A percentile compares a stretch with the other conserved stretches of the same genome.
These are phyloP conservation scores for Solanum hybrid DNA, from an alignment of 305 asterid genomes.

Conservation along the genomic window DNA sequence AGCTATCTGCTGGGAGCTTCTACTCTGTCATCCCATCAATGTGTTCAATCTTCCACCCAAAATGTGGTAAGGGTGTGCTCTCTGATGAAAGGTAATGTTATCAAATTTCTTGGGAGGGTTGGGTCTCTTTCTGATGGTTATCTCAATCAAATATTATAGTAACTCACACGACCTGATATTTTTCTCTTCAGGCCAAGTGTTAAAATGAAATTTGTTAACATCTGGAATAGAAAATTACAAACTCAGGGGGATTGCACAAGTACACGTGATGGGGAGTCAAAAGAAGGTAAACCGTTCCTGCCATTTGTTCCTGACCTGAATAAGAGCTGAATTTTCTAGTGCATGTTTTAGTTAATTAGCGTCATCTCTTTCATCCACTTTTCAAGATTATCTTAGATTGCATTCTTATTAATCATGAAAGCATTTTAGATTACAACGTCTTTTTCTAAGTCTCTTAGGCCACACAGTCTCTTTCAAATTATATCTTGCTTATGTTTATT, in stretches of 20 bases:
- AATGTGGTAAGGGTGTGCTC: background rate
- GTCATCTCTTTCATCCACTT: background rate
- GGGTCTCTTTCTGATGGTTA: background rate
- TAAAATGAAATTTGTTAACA: background rate
- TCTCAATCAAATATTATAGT: background rate
- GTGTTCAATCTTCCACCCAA: conserved; percentile 19
- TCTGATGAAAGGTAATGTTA: background rate
- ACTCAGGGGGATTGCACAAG: background rate
- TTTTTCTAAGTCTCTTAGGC: too few relatives aligned
- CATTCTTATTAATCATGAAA: background rate
- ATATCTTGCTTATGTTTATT: background rate
- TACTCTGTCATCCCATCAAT: conserved; percentile 18
- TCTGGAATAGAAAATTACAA: background rate
- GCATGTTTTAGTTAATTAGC: background rate
- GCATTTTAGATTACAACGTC: too few relatives aligned
- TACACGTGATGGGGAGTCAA: background rate
- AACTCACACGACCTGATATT: background rate
- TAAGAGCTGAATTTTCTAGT: background rate
- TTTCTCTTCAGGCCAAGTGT: background rate
- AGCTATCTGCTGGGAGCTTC: conserved; percentile 21
- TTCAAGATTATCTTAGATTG: background rate
- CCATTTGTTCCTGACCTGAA: too few relatives aligned
- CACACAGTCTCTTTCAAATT: too few relatives aligned
- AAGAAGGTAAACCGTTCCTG: background rate
- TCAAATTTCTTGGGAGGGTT: background rate